A percentile compares a stretch with the other conserved stretches of the same genome.
phyloP scores from a whole-genome alignment of 306 rosid species.

The Arachis stenosperma region DNA sequence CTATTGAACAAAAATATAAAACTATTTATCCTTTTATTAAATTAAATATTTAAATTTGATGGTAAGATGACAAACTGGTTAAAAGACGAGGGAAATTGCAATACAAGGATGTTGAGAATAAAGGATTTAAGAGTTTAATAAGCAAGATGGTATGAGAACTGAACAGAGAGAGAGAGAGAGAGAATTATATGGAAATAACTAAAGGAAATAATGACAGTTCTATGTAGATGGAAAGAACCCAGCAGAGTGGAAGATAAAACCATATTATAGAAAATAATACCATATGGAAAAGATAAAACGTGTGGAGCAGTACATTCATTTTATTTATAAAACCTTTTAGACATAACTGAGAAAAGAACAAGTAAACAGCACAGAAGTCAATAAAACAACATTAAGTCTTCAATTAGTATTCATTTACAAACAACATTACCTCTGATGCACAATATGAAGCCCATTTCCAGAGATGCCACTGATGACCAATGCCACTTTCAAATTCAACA shows the following conservation, averaged over 20 bases:
- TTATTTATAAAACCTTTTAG: not conserved
- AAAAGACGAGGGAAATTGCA: not conserved
- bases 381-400: constrained; percentile 9
- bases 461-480: constrained; percentile 92
- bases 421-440: constrained; percentile 83
- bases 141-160: too few species aligned
- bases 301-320: not conserved
- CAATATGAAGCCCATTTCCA: constrained; percentile 99
- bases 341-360: constrained; percentile 26
- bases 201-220: too few species aligned
- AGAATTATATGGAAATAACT: too few species aligned
- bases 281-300: too few species aligned
- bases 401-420: constrained; percentile 29
- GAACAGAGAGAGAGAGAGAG: too few species aligned
- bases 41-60: constrained; percentile 1
- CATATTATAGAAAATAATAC: too few species aligned
- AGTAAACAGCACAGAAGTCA: constrained; percentile 29
- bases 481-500: constrained; percentile 92
- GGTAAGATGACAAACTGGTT: not conserved
- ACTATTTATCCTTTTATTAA: not conserved
- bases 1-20: not conserved
- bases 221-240: too few species aligned
- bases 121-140: too few species aligned
- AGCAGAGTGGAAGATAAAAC: too few species aligned
- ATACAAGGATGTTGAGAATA: too few species aligned